Percentiles rank a stretch among this genome's conserved stretches.
These are phyloP conservation scores for Aspergillus ostianus DNA, from an alignment of 495 filamentous ascomycete genomes.

Conservation along the genomic window DNA sequence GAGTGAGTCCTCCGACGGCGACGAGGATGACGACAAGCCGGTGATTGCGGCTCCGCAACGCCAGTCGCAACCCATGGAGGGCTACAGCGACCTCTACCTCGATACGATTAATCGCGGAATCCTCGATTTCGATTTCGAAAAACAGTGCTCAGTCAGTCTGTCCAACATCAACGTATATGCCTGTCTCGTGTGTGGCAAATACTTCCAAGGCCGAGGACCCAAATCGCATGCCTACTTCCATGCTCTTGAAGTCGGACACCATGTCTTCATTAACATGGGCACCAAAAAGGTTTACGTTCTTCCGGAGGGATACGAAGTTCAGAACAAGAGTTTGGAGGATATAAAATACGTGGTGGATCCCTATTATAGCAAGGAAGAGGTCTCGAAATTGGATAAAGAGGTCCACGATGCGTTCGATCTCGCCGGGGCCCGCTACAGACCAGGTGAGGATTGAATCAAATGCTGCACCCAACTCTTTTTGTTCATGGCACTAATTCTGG, in stretches of 20 bases:
- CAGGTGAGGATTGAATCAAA: conserved; percentile 46
- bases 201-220: conserved; percentile 90
- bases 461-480: neutral
- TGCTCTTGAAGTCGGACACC: conserved; percentile 89
- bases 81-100: conserved; percentile 94
- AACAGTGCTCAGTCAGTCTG: conserved; percentile 90
- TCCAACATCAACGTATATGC: conserved; percentile 99
- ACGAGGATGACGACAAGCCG: conserved; percentile 41
- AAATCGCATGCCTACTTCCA: conserved; percentile 98
- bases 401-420: conserved; percentile 75
- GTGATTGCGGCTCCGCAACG: conserved; percentile 49
- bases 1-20: conserved; percentile 30
- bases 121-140: conserved; percentile 97
- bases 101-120: conserved; percentile 90
- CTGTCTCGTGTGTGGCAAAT: conserved; percentile 95
- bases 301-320: conserved; percentile 96
- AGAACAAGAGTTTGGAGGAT: conserved; percentile 92
- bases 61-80: conserved; percentile 76
- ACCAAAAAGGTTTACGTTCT: conserved; percentile 94
- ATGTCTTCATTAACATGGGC: conserved; percentile 97
- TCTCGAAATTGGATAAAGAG: conserved; percentile 75
- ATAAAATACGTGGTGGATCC: conserved; percentile 98
- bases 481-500: conserved; percentile 13
- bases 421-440: conserved; percentile 76
- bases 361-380: conserved; percentile 74